Percentiles rank a stretch among this genome's conserved stretches.
These are phyloP conservation scores for Chrysoporthe austroafricana DNA, from an alignment of 2,329 filamentous ascomycete genomes.

Conservation along the genomic window DNA sequence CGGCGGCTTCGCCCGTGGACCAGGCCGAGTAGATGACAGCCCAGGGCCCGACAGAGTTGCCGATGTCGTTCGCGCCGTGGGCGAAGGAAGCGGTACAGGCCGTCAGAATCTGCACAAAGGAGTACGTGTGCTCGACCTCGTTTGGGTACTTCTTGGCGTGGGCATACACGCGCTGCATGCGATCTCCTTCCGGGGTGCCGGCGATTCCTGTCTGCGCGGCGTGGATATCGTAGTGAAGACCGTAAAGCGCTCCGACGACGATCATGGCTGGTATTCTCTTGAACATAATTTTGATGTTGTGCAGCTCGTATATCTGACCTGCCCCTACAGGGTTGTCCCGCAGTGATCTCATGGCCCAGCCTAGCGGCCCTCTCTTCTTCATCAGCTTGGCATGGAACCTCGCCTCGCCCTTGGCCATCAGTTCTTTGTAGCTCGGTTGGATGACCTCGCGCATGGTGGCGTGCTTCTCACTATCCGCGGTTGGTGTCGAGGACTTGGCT, in stretches of 20 bases:
- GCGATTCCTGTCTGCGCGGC: slow-evolving; percentile 70
- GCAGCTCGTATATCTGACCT: slow-evolving; percentile 73
- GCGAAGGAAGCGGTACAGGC: slow-evolving; percentile 75
- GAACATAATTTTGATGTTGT: slow-evolving; percentile 67
- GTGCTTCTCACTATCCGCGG: slow-evolving; percentile 47
- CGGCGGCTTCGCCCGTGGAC: slow-evolving; percentile 63
- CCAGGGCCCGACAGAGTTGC: slow-evolving; percentile 72
- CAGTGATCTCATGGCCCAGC: slow-evolving; percentile 80
- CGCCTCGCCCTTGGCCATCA: slow-evolving; percentile 59
- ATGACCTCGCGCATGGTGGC: slow-evolving; percentile 51
- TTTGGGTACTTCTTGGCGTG: slow-evolving; percentile 68
- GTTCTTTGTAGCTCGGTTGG: slow-evolving; percentile 64
- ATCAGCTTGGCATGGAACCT: slow-evolving; percentile 67
- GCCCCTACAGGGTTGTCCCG: slow-evolving; percentile 73
- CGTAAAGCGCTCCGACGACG: slow-evolving; percentile 68
- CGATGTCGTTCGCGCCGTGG: slow-evolving; percentile 78
- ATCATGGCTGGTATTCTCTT: slow-evolving; percentile 73
- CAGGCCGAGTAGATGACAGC: slow-evolving; percentile 72
- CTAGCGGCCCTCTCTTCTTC: slow-evolving; percentile 68
- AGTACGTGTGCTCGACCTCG: slow-evolving; percentile 71
- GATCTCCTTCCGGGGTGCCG: slow-evolving; percentile 73
- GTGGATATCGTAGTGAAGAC: slow-evolving; percentile 82
- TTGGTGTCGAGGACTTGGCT: slow-evolving; percentile 32
- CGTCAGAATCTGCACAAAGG: slow-evolving; percentile 68
- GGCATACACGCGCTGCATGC: slow-evolving; percentile 71